These are phyloP conservation scores for Saccharomycopsis sp. DNA, from an alignment of 805 yeast species.

Conservation along the genomic window DNA sequence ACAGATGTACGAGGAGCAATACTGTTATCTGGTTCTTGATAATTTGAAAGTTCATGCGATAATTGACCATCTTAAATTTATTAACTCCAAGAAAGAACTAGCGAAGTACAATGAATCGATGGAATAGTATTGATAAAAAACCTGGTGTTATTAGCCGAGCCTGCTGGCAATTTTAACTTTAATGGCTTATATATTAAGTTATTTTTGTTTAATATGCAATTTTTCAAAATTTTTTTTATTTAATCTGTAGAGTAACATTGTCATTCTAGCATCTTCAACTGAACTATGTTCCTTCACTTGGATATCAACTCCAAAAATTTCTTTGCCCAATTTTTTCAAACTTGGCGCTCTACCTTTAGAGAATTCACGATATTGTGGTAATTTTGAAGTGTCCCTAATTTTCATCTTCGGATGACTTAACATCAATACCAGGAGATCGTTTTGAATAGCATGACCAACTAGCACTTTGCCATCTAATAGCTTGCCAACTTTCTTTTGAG, in stretches of 20 bases:
- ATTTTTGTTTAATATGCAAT: no score
- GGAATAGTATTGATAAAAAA: no score
- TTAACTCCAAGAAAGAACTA: no score
- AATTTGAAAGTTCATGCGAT: no score
- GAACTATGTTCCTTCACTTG: conserved; percentile 78
- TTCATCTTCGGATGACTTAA: conserved; percentile 57
- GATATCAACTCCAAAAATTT: conserved; percentile 51
- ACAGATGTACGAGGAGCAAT: no score
- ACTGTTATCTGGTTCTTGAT: no score
- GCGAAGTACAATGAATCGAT: no score
- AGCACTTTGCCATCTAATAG: conserved; percentile 49
- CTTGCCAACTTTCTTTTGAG: conserved; percentile 49
- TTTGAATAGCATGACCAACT: conserved; percentile 81
- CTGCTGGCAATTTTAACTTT: no score
- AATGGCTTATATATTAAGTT: no score
- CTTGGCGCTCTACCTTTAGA: conserved; percentile 68
- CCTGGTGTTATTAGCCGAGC: no score
- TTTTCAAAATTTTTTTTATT: conserved; percentile 58
- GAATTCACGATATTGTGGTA: conserved; percentile 48
- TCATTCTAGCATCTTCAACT: conserved; percentile 83
- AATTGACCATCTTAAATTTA: no score
- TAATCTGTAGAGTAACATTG: conserved; percentile 71
- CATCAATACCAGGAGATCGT: conserved; percentile 65
- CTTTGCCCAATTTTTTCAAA: conserved; percentile 56
- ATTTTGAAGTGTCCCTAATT: conserved; percentile 71